These are phyloP conservation scores for Quercus dentata DNA, from an alignment of 306 rosid genomes.

Conservation along the genomic window DNA sequence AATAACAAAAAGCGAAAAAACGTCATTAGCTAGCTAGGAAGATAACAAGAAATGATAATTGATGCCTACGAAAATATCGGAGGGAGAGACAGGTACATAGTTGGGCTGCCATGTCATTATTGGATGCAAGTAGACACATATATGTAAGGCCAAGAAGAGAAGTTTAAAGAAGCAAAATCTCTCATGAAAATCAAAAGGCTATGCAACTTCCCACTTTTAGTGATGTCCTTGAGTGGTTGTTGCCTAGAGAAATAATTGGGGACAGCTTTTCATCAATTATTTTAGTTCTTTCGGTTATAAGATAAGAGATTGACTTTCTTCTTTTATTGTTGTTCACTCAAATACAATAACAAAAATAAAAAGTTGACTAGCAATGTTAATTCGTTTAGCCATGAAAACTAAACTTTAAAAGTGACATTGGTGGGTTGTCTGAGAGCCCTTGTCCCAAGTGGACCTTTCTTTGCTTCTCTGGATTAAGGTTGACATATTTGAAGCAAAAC, in stretches of 20 bases:
- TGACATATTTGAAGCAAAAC: constrained; percentile 32
- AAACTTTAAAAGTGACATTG: constrained; percentile 4
- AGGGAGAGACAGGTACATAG: too few relatives aligned
- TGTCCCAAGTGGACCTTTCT: constrained; percentile 6
- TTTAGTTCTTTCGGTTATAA: constrained; percentile 23
- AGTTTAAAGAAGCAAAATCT: constrained; percentile 1
- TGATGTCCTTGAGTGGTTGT: constrained; percentile 17
- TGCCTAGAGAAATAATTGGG: constrained; percentile 32
- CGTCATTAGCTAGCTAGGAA: neutral
- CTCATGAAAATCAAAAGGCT: neutral
- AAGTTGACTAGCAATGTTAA: constrained; percentile 4
- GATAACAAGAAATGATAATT: neutral
- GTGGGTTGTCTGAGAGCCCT: constrained; percentile 6
- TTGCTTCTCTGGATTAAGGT: constrained; percentile 20
- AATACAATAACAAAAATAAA: neutral
- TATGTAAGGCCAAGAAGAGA: neutral
- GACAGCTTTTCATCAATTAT: constrained; percentile 35
- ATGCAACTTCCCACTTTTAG: constrained; percentile 23
- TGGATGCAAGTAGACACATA: neutral
- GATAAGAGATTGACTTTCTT: constrained; percentile 25
- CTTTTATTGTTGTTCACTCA: constrained; percentile 17
- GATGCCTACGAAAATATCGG: neutral
- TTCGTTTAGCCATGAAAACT: neutral
- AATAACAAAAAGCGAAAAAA: neutral
- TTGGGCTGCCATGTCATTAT: neutral